A percentile compares a stretch with the other conserved stretches of the same genome.
Conservation (phyloP, 257 asterid species). For the Anisodus acutangulus region DNA sequence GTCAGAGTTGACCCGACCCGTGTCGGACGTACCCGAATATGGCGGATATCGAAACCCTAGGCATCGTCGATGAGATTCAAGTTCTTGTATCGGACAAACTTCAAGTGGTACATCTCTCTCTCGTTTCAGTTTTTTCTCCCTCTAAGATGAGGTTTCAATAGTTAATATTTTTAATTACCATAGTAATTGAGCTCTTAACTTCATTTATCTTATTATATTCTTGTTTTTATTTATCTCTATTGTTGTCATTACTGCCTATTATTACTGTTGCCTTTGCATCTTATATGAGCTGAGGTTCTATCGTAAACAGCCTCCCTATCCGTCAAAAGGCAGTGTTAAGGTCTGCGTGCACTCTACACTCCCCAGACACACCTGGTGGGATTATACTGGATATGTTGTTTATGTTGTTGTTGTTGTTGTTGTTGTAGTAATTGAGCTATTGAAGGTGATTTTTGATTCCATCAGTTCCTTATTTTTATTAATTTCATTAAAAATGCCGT, state of each 20-base stretch:
- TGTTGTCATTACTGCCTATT: too few species aligned
- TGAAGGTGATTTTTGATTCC: background rate
- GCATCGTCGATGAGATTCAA: slow-evolving; percentile 75
- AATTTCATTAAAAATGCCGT: background rate
- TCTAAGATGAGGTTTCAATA: too few species aligned
- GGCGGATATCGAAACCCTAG: slow-evolving; percentile 72
- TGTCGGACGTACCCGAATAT: slow-evolving; percentile 40
- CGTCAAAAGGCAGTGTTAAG: too few species aligned
- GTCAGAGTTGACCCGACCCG: slow-evolving; percentile 32
- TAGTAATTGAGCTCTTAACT: background rate
- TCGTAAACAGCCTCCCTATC: too few species aligned
- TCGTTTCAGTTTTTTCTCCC: background rate
- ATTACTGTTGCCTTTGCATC: too few species aligned
- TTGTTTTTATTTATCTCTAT: too few species aligned
- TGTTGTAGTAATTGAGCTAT: background rate
- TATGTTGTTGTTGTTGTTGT: too few species aligned
- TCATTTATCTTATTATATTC: too few species aligned
- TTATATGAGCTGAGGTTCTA: too few species aligned
- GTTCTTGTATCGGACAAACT: slow-evolving; percentile 84
- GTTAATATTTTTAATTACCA: background rate
- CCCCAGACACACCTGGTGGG: too few species aligned
- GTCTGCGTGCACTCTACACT: too few species aligned
- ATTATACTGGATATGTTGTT: too few species aligned
- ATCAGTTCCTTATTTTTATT: background rate
- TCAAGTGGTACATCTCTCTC: slow-evolving; percentile 74